These are phyloP conservation scores for Pilatotrama ljubarskyi DNA, from an alignment of 768 basidiomycete genomes.

Conservation along the genomic window DNA sequence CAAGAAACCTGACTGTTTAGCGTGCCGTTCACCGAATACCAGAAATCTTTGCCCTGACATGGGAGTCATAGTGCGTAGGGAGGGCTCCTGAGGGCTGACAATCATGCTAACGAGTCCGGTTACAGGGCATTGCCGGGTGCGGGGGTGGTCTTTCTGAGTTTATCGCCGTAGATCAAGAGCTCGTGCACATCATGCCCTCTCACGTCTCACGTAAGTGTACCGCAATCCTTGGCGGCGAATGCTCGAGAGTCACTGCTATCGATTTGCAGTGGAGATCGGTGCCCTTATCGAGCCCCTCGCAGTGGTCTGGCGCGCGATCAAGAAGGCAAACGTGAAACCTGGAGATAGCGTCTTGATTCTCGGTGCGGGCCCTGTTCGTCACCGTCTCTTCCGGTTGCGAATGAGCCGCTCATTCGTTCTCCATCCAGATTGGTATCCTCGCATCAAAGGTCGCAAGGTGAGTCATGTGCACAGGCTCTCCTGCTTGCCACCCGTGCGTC, in stretches of 20 bases:
- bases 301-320: slow-evolving; percentile 46
- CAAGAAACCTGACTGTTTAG: neutral
- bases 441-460: slow-evolving; percentile 20
- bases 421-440: slow-evolving; percentile 24
- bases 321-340: slow-evolving; percentile 38
- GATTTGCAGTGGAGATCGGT: slow-evolving; percentile 42
- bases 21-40: neutral
- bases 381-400: neutral
- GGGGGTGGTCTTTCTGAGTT: slow-evolving; percentile 48
- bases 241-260: neutral
- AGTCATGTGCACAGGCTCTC: neutral
- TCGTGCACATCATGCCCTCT: slow-evolving; percentile 41
- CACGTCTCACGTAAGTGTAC: slow-evolving; percentile 37
- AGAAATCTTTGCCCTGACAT: neutral
- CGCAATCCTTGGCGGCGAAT: neutral
- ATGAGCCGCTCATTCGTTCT: neutral
- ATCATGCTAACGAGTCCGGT: neutral
- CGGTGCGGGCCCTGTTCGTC: slow-evolving; percentile 45
- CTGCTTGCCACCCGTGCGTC: neutral
- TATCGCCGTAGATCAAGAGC: slow-evolving; percentile 34
- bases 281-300: slow-evolving; percentile 48
- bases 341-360: slow-evolving; percentile 42
- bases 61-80: slow-evolving; percentile 36
- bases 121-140: slow-evolving; percentile 38
- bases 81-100: neutral